phyloP scores from a whole-genome alignment of 495 filamentous ascomycete genomes.

The Penicillium macrosclerotiorum region DNA sequence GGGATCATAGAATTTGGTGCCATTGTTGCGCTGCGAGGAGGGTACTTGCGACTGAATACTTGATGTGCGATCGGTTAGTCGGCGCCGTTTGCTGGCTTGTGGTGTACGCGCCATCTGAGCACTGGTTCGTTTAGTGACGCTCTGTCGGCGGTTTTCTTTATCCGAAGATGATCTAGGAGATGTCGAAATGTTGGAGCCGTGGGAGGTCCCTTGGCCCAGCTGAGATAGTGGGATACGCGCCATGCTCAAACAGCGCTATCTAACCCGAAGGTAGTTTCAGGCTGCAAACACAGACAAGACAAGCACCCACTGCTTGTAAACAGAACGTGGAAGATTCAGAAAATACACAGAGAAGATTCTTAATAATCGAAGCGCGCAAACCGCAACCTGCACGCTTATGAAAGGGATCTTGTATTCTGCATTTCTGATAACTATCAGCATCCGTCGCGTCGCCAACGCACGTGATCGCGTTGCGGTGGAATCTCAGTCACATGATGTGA shows the following conservation, averaged over 20 bases:
- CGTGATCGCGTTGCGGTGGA: neutral
- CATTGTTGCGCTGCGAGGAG: constrained; percentile 22
- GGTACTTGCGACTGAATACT: constrained; percentile 31
- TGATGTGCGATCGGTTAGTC: constrained; percentile 34
- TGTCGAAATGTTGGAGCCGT: constrained; percentile 34
- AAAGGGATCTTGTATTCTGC: neutral
- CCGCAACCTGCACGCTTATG: constrained; percentile 3
- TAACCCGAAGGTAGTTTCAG: constrained; percentile 3
- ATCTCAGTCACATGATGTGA: neutral
- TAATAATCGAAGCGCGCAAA: neutral
- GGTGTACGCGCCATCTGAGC: constrained; percentile 29
- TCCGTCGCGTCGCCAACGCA: constrained; percentile 6
- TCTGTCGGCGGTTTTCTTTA: constrained; percentile 54
- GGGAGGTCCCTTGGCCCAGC: constrained; percentile 18
- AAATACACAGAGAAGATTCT: neutral
- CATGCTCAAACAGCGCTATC: constrained; percentile 26
- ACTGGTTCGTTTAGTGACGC: constrained; percentile 22
- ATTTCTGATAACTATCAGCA: neutral
- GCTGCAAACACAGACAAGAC: constrained; percentile 9
- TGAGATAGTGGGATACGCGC: constrained; percentile 23
- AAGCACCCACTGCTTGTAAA: neutral
- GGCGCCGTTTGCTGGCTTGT: constrained; percentile 38
- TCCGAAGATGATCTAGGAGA: constrained; percentile 49
- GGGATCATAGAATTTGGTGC: constrained; percentile 72
- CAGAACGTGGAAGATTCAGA: neutral